Conservation (phyloP, 805 yeast species). For the Starmerella etchellsii region DNA sequence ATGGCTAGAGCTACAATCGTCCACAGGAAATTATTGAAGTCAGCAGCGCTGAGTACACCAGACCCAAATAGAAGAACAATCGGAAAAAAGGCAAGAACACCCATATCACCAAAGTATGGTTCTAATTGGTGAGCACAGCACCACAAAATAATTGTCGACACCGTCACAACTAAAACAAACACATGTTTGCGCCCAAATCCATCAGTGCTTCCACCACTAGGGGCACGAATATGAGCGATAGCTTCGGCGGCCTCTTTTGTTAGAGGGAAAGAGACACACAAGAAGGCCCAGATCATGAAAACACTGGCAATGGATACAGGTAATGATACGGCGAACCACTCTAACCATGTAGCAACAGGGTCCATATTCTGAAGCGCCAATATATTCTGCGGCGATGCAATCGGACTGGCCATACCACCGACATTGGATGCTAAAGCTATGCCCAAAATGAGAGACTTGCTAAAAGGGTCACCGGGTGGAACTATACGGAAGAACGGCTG, state of each 20-base stretch:
- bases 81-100: conserved; percentile 85
- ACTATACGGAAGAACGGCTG: conserved; percentile 80
- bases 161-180: conserved; percentile 56
- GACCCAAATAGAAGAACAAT: conserved; percentile 86
- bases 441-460: conserved; percentile 75
- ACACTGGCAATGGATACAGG: conserved; percentile 63
- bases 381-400: conserved; percentile 92
- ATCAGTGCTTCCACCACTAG: conserved; percentile 28
- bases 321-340: conserved; percentile 80
- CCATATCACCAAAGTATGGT: conserved; percentile 82
- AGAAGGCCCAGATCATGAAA: conserved; percentile 57
- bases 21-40: conserved; percentile 93
- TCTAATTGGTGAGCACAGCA: conserved; percentile 70
- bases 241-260: conserved; percentile 38
- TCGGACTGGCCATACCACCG: conserved; percentile 97
- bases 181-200: conserved; percentile 59
- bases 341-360: conserved; percentile 76
- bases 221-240: conserved; percentile 42
- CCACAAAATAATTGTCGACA: conserved; percentile 73
- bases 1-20: conserved; percentile 88
- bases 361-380: conserved; percentile 80
- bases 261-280: conserved; percentile 46
- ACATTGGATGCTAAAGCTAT: conserved; percentile 85
- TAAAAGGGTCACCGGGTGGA: conserved; percentile 64
- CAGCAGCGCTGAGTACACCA: conserved; percentile 75